Evolutionary conservation across 495 filamentous ascomycete species (phyloP).

Genomic region (Alectoria sarmentosa): DNA sequence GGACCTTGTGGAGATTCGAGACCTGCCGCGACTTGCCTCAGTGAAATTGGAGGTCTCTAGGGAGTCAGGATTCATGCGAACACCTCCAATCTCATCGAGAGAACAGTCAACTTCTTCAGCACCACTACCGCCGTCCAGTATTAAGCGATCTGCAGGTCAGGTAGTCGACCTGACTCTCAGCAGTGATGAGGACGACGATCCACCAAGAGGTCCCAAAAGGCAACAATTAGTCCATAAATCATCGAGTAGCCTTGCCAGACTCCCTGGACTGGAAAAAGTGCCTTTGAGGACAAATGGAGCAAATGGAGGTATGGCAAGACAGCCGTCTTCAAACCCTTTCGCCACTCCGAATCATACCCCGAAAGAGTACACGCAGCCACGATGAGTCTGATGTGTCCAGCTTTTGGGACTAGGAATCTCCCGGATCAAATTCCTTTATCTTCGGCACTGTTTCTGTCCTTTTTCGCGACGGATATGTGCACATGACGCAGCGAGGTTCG

Average conservation of each 20-base stretch:
- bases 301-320: conserved; percentile 3
- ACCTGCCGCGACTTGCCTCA: conserved; percentile 37
- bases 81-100: conserved; percentile 48
- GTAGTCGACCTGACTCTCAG: conserved; percentile 77
- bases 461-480: background rate
- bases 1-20: conserved; percentile 61
- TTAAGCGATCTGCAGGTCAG: conserved; percentile 55
- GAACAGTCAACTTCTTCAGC: conserved; percentile 45
- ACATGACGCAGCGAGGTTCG: background rate
- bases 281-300: conserved; percentile 5
- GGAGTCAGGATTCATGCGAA: conserved; percentile 35
- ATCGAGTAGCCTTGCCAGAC: conserved; percentile 4
- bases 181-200: conserved; percentile 67
- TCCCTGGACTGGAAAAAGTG: background rate
- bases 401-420: background rate
- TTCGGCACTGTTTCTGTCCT: background rate
- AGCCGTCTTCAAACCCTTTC: conserved; percentile 11
- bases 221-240: conserved; percentile 23
- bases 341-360: background rate
- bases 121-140: conserved; percentile 35
- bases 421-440: background rate
- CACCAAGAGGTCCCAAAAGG: conserved; percentile 51
- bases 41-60: conserved; percentile 43
- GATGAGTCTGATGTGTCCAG: conserved; percentile 1
- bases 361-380: conserved; percentile 12